phyloP scores from a whole-genome alignment of 179 eudicot genomes.

The Beta lomatogona region DNA sequence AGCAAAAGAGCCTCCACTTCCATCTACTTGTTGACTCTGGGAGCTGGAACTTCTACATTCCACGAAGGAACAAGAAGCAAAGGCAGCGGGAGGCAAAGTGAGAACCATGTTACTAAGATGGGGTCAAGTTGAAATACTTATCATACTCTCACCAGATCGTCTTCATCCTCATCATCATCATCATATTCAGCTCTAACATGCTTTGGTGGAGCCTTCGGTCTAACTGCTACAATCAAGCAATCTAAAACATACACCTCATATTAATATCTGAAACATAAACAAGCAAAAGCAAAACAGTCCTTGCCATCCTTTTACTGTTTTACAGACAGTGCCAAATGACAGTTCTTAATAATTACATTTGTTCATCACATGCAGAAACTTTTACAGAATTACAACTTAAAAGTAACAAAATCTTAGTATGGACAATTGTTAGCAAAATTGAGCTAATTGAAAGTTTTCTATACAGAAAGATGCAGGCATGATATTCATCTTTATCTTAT shows the following conservation, averaged over 20 bases:
- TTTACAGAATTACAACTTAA: neutral
- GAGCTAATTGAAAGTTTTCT: neutral
- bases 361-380: neutral
- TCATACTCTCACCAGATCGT: constrained; percentile 62
- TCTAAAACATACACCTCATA: constrained; percentile 45
- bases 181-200: constrained; percentile 48
- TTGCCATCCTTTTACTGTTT: neutral
- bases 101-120: constrained; percentile 5
- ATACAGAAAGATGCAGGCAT: neutral
- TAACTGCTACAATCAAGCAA: constrained; percentile 72
- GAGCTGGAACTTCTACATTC: constrained; percentile 73
- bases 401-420: neutral
- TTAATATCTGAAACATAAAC: constrained; percentile 13
- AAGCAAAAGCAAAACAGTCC: neutral
- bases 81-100: constrained; percentile 16
- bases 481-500: neutral
- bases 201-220: constrained; percentile 85
- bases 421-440: neutral
- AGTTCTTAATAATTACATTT: neutral
- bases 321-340: neutral
- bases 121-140: neutral
- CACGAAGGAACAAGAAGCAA: constrained; percentile 21
- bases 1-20: constrained; percentile 65
- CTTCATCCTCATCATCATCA: constrained; percentile 75
- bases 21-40: constrained; percentile 73